Conservation (phyloP, 345 rosid genomes). For the Trapa incisa region DNA sequence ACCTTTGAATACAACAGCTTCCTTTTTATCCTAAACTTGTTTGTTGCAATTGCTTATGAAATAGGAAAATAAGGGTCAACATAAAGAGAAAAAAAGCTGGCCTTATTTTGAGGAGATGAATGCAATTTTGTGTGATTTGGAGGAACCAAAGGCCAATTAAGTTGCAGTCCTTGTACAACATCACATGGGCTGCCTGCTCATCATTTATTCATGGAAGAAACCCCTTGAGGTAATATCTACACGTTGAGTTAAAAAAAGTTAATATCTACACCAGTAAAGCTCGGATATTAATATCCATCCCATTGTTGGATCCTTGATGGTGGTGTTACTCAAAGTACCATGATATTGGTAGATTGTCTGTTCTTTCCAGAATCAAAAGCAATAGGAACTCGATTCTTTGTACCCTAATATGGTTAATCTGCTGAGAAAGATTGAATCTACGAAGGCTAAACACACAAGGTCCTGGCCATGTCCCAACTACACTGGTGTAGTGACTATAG, state of each 20-base stretch:
- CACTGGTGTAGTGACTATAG: no score
- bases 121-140: conserved; percentile 40
- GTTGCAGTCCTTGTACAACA: neutral
- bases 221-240: neutral
- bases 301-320: neutral
- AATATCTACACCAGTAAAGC: neutral
- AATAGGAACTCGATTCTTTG: neutral
- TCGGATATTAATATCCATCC: neutral
- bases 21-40: neutral
- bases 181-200: neutral
- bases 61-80: conserved; percentile 54
- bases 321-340: neutral
- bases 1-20: neutral
- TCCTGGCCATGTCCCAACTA: no score
- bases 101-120: conserved; percentile 68
- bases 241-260: neutral
- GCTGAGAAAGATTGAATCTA: neutral
- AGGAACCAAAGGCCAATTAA: conserved; percentile 26
- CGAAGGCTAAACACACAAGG: neutral
- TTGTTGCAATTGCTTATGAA: neutral
- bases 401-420: neutral
- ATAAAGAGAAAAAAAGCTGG: conserved; percentile 38
- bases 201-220: neutral
- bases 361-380: neutral
- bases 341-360: neutral